Percentiles rank a stretch among this genome's conserved stretches.
These are phyloP conservation scores for Scutellaria barbata DNA, from an alignment of 257 asterid species.

Conservation along the genomic window DNA sequence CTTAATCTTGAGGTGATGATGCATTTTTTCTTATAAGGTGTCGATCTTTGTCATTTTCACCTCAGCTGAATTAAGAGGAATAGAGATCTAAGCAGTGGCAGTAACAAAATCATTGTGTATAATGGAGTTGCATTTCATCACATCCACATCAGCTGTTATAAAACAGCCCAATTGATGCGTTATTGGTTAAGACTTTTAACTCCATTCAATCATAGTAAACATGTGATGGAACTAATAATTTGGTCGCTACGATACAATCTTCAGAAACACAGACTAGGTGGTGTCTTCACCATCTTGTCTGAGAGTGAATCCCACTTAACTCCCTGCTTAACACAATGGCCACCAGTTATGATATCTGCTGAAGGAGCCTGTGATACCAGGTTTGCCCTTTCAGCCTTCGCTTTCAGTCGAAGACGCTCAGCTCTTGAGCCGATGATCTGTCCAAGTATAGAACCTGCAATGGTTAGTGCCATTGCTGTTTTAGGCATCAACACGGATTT, in stretches of 20 bases:
- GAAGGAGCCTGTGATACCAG: slow-evolving; percentile 40
- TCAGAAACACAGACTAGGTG: slow-evolving; percentile 64
- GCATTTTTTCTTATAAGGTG: no score
- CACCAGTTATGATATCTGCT: slow-evolving; percentile 39
- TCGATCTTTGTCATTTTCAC: no score
- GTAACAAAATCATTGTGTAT: background rate
- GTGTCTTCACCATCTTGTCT: slow-evolving; percentile 40
- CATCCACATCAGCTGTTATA: background rate
- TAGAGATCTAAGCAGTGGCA: no score
- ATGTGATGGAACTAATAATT: slow-evolving; percentile 8
- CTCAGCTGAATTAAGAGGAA: no score
- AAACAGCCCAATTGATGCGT: background rate
- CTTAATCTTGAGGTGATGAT: no score
- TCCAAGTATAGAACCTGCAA: slow-evolving; percentile 77
- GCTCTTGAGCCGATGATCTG: slow-evolving; percentile 87
- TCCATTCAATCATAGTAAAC: slow-evolving; percentile 27
- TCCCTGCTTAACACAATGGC: slow-evolving; percentile 47
- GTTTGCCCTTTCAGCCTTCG: slow-evolving; percentile 52
- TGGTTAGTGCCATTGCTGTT: slow-evolving; percentile 81
- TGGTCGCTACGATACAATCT: background rate
- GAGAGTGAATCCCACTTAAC: slow-evolving; percentile 47
- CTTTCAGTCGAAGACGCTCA: slow-evolving; percentile 66
- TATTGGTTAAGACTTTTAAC: background rate
- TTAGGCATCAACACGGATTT: slow-evolving; percentile 85
- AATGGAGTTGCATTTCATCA: background rate